Base-by-base conservation (phyloP, 352 stramenopile genomes). In the Globisporangium lucens region DNA sequence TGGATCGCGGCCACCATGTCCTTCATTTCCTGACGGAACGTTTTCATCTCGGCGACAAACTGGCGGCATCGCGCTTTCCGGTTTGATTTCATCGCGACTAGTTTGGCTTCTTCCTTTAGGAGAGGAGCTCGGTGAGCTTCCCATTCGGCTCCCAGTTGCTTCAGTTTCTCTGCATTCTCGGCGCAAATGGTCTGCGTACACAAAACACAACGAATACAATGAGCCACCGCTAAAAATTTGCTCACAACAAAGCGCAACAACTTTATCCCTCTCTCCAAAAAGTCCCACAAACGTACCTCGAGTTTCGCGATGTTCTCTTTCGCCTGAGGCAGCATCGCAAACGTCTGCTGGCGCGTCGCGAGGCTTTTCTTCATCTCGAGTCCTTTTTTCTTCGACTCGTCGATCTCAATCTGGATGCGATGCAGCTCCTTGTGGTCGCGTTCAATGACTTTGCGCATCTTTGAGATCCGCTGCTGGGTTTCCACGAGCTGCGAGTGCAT, bases 31-130 rank as follows among this genome's bases (percentile, higher is more conserved):
- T 66, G 35, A 30, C 79, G 78, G 56, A 91, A 89, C 0, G 36
- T 56, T 59, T 89, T 90, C 65, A 94, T 91, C 53, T 90, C 83
- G 9, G 62, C 65, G n/a, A 92, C 65, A n/a, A 93, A 74, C 47
- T 83, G 75, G 51, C 80, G 81, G 24, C 82, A 81, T 6, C 79
- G 78, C 2, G 72, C 71, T 63, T 94, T 89, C 30, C 73, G 71
- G 12, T 72, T 85, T 0, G 76, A 80, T 43, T 88, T 82, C 55
- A 83, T 77, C 1, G 71, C 67, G 43, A 75, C 24, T 27, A 90
- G 59, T 49, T 69, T 49, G 10, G 75, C 67, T 51, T 88, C 80
- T 69, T 94, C 76, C 17, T 80, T 68, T 0, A 83, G 24, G 0
- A 96, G 66, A 15, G 82, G 75, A 3, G 52, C 58, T 29, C 77